Conservation (phyloP, 2,329 filamentous ascomycete species). For the Venturia pyrina region DNA sequence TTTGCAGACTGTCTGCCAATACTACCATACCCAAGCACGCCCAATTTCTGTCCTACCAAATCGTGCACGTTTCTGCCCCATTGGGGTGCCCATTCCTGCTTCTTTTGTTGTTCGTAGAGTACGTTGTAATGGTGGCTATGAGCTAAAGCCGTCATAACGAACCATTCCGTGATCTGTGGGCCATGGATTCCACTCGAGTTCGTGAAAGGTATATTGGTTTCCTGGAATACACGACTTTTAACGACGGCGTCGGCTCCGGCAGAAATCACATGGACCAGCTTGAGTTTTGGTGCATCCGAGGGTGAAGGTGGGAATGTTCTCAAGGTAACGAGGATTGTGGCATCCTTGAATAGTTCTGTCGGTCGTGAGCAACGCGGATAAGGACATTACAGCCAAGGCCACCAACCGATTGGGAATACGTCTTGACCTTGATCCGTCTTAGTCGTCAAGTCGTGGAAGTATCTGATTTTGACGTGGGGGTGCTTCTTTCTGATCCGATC, state of each 20-base stretch:
- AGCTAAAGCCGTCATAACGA: conserved; percentile 51
- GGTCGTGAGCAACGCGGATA: not conserved
- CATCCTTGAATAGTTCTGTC: conserved; percentile 30
- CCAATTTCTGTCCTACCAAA: conserved; percentile 47
- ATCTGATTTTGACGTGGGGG: conserved; percentile 37
- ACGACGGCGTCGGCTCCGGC: conserved; percentile 48
- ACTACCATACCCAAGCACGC: conserved; percentile 52
- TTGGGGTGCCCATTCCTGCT: conserved; percentile 39
- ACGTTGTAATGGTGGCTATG: conserved; percentile 44
- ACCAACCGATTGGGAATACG: not conserved
- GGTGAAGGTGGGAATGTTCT: conserved; percentile 32
- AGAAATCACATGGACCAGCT: conserved; percentile 47
- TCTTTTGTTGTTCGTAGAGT: conserved; percentile 48
- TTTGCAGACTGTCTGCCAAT: conserved; percentile 51
- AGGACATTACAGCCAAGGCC: not conserved
- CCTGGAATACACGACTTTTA: conserved; percentile 42
- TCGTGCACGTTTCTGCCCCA: conserved; percentile 35
- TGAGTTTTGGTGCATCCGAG: conserved; percentile 28
- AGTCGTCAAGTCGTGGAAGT: conserved; percentile 20
- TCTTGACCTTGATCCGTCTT: not conserved
- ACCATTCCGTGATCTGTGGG: conserved; percentile 58
- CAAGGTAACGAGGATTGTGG: conserved; percentile 40
- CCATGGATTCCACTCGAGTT: conserved; percentile 49
- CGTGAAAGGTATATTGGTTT: conserved; percentile 43
- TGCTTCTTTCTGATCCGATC: conserved; percentile 31